Evolutionary conservation across 2,329 filamentous ascomycete species (phyloP), one percentile per base, ranked within the genome.

Genomic region (Endothia cerciana): DNA sequence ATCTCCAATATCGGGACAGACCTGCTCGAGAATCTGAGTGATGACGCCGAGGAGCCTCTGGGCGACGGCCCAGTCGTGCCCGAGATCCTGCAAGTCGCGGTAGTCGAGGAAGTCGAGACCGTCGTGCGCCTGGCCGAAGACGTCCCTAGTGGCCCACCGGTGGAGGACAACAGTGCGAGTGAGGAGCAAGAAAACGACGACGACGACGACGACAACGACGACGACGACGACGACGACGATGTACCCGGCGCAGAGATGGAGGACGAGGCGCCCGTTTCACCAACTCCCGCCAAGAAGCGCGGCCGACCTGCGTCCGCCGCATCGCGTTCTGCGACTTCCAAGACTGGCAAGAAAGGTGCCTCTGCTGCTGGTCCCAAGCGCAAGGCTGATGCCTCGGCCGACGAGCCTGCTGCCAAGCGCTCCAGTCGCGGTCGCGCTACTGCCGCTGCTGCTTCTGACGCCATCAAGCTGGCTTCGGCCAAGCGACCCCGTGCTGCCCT

Each of bases 211-310:
- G 49, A 59, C 33, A 15, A 28, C 4, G 51, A 49, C 25, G 56
- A 40, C 25, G 47, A 28, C 13, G 28, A 7, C 25, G 19, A 49
- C 6, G 38, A 45, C 13, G 57, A 69, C n/a, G 64, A 45, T 36
- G 25, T 51, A 10, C 53, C 64, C 43, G 53, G 60, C 30, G 63
- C 61, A 19, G 49, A 53, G 25, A 65, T 66, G 64, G 62, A 53
- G n/a, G 62, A 28, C 65, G 67, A n/a, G 62, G 69, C 51, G 61
- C 70, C 11, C 60, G 69, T 30, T 61, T 17, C 28, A 19, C 69
- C 36, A 28, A 11, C 66, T 15, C 63, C 68, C 19, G 25, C 68
- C 13, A 72, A 72, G 63, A 72, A 71, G 67, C 69, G 68, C 30
- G 71, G 71, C 60, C 64, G 71, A 19, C 61, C 72, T 2, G 70